Conservation (phyloP, 1,284 basidiomycete species). For the Boletellus deceptivus region DNA sequence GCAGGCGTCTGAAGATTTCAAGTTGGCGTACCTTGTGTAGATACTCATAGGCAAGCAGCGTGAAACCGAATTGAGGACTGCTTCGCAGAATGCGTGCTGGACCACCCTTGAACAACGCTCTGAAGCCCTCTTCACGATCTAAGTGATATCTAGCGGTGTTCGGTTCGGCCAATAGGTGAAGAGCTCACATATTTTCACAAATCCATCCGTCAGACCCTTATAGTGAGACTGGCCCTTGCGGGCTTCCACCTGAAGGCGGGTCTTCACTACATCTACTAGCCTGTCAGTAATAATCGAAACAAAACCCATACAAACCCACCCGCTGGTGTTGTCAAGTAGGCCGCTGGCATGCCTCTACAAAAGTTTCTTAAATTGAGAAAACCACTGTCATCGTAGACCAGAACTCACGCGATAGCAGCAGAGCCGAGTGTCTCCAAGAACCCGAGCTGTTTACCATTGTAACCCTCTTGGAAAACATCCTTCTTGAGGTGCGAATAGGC, state of each 20-base stretch:
- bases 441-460: slow-evolving; percentile 88
- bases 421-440: slow-evolving; percentile 88
- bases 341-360: slow-evolving; percentile 90
- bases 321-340: slow-evolving; percentile 82
- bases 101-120: slow-evolving; percentile 94
- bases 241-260: slow-evolving; percentile 96
- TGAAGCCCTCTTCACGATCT: slow-evolving; percentile 86
- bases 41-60: slow-evolving; percentile 86
- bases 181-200: slow-evolving; percentile 79
- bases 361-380: slow-evolving; percentile 10
- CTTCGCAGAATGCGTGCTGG: slow-evolving; percentile 87
- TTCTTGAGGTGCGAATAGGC: slow-evolving; percentile 85
- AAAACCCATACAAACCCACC: slow-evolving; percentile 44
- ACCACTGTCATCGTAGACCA: slow-evolving; percentile 10
- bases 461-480: slow-evolving; percentile 95
- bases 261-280: slow-evolving; percentile 90
- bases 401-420: slow-evolving; percentile 79
- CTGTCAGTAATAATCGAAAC: slow-evolving; percentile 12
- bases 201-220: slow-evolving; percentile 88
- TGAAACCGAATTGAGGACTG: slow-evolving; percentile 90
- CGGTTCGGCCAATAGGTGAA: neutral
- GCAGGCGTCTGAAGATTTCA: neutral
- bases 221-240: slow-evolving; percentile 91
- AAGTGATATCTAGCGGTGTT: slow-evolving; percentile 15
- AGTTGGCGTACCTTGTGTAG: slow-evolving; percentile 58